phyloP scores from a whole-genome alignment of 257 asterid genomes.

The Penstemon barbatus region DNA sequence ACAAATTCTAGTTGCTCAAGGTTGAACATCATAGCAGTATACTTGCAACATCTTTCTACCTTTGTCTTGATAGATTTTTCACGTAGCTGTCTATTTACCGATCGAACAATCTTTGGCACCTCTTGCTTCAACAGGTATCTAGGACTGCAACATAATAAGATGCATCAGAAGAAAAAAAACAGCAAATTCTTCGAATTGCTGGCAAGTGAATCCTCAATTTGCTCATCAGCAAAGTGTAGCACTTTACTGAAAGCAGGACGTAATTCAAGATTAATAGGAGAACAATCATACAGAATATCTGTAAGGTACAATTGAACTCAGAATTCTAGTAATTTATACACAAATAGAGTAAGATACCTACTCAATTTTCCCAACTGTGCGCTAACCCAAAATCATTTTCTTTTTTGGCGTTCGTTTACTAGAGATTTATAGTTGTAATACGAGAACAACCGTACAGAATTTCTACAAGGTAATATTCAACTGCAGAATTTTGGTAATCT shows the following conservation, averaged over 20 bases:
- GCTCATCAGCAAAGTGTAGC: not conserved
- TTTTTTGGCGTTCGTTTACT: not conserved
- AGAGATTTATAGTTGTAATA: too few relatives aligned
- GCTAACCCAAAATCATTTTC: not conserved
- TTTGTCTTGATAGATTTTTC: conserved; percentile 95
- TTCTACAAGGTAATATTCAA: too few relatives aligned
- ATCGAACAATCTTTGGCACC: conserved; percentile 93
- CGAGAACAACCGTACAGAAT: too few relatives aligned
- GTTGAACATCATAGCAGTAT: conserved; percentile 20
- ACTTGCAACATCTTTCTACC: conserved; percentile 43
- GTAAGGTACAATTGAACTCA: not conserved
- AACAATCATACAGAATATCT: conserved; percentile 13
- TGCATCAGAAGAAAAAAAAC: conserved; percentile 12
- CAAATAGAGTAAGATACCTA: not conserved
- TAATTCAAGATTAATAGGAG: conserved; percentile 17
- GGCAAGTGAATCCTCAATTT: conserved; percentile 23
- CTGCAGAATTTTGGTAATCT: not conserved
- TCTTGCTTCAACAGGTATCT: conserved; percentile 94
- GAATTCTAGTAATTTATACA: not conserved
- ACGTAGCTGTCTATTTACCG: conserved; percentile 86
- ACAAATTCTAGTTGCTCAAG: conserved; percentile 18
- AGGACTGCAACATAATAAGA: conserved; percentile 59
- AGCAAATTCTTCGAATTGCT: not conserved
- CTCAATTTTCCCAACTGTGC: not conserved
- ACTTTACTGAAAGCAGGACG: not conserved